Base-by-base conservation (phyloP, 192 early-diverging fungal genomes). In the Gonapodya prolifera region DNA sequence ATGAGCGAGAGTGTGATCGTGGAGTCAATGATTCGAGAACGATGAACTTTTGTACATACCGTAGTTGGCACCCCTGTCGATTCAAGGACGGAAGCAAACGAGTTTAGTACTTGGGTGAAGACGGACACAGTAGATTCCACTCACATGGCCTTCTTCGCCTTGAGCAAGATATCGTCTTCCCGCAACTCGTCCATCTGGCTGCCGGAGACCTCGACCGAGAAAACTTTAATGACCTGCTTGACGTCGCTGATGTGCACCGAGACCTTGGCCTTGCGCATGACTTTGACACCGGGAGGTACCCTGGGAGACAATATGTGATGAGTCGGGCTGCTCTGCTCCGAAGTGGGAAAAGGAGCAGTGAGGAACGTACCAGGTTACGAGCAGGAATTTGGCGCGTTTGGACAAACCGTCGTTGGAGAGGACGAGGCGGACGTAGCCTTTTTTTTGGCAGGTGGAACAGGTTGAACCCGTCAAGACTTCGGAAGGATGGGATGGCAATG, bases 201-300 rank as follows among this genome's bases (percentile, higher is more conserved):
- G 45, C 45, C 45, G 8, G 45, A 61, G 23, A 61, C 45, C 45
- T 61, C 45, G 8, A 61, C 45, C 8, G 45, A 61, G 45, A 16
- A 61, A 61, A 61, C 45, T 61, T 61, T 61, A 23, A 61, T 61
- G 23, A 61, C 45, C 71, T 73, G 18, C 31, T 73, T 73, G 31
- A 73, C 71, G 8, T 32, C 71, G 31, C 28, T 32, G 8, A 73
- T 18, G 71, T 73, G 71, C 71, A 73, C 71, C 18, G 71, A 73
- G 8, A 73, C 71, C 71, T 73, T 73, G 2, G 71, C 71, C 8
- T 32, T 18, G 8, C 71, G 71, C 71, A 73, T 73, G 8, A 73
- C 71, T 30, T 61, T 61, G 8, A 61, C 45, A 16, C 45, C 45
- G 45, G 45, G 45, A 23, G 45, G 45, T 61, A 61, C 45, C 45